phyloP scores from a whole-genome alignment of 345 rosid genomes.

The Melastoma malabathricum region DNA sequence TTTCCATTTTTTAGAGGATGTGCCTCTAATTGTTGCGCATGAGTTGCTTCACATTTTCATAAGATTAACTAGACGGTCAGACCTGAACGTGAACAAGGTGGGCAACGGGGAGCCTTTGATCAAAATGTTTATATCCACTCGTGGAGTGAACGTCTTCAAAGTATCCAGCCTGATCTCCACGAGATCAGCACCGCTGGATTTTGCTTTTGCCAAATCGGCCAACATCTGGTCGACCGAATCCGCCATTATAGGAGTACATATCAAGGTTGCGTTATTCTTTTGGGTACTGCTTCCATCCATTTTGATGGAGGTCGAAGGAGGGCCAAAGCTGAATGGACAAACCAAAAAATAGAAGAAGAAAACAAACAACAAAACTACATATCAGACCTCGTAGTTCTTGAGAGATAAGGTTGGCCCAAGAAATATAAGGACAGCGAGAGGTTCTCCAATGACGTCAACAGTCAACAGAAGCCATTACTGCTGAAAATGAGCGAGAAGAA shows the following conservation, averaged over 20 bases:
- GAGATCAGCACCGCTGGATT: conserved; percentile 59
- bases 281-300: conserved; percentile 11
- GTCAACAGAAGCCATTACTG: no score
- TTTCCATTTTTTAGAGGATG: no score
- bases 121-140: conserved; percentile 30
- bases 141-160: conserved; percentile 36
- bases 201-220: conserved; percentile 32
- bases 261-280: conserved; percentile 49
- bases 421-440: no score
- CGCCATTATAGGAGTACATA: conserved; percentile 75
- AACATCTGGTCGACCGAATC: conserved; percentile 52
- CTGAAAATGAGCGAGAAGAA: no score
- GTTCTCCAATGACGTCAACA: no score
- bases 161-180: conserved; percentile 78
- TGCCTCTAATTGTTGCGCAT: not conserved
- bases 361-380: not conserved
- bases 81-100: conserved; percentile 87
- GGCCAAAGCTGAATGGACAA: conserved; percentile 23
- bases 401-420: no score
- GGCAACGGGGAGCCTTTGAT: conserved; percentile 55
- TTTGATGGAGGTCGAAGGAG: conserved; percentile 17
- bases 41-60: no score
- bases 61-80: no score
- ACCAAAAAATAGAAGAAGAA: no score
- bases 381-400: not conserved